Evolutionary conservation across 768 basidiomycete species (phyloP).

Genomic region (Boletus reticulatus): DNA sequence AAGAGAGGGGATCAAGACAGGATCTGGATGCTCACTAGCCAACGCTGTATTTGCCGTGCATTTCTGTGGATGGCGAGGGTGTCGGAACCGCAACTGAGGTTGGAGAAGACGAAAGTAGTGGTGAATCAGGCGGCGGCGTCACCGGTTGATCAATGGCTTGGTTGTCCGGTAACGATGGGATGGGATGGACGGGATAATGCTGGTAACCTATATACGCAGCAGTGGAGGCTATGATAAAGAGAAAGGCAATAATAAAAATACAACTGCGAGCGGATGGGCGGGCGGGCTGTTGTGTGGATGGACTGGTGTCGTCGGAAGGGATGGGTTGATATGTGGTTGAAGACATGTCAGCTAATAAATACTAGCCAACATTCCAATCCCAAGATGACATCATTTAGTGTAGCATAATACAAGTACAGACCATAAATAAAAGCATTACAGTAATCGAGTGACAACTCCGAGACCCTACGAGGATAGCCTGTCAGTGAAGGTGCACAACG

Average conservation of each 20-base stretch:
- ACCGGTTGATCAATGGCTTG: conserved; percentile 16
- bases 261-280: conserved; percentile 29
- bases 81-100: conserved; percentile 6
- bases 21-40: conserved; percentile 63
- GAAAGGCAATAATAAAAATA: conserved; percentile 34
- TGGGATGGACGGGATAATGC: conserved; percentile 28
- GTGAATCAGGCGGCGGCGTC: conserved; percentile 5
- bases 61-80: conserved; percentile 34
- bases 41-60: conserved; percentile 66
- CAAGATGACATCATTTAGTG: conserved; percentile 18
- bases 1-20: conserved; percentile 2
- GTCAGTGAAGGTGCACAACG: conserved; percentile 7
- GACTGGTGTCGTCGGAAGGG: conserved; percentile 15
- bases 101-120: conserved; percentile 5
- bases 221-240: conserved; percentile 38
- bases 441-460: conserved; percentile 68
- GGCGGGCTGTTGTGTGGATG: conserved; percentile 22
- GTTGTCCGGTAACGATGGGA: conserved; percentile 4
- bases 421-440: conserved; percentile 35
- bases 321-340: conserved; percentile 18
- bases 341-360: conserved; percentile 23
- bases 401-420: too few relatives aligned
- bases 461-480: conserved; percentile 50
- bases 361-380: conserved; percentile 17
- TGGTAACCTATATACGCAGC: conserved; percentile 45